A percentile compares a stretch with the other conserved stretches of the same genome.
phyloP scores from a whole-genome alignment of 768 basidiomycete genomes.

The Grammothele lineata region DNA sequence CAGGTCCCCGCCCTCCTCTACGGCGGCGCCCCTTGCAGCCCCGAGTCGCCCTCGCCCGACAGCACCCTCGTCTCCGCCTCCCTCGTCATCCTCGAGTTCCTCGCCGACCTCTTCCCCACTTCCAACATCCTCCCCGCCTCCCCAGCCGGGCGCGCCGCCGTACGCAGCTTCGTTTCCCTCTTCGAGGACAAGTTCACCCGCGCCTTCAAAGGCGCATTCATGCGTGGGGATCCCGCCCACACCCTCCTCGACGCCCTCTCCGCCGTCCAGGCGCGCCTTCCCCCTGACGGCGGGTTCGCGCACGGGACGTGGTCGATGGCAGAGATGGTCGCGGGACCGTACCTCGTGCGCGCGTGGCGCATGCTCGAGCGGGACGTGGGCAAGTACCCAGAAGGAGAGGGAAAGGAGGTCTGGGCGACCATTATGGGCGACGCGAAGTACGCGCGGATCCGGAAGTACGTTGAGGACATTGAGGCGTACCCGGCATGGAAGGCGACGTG shows the following conservation, averaged over 20 bases:
- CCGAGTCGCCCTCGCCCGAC: constrained; percentile 53
- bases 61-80: constrained; percentile 60
- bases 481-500: too few species aligned
- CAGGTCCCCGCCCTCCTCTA: constrained; percentile 56
- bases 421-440: too few species aligned
- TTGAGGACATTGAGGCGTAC: too few species aligned
- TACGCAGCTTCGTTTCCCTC: constrained; percentile 57
- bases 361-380: too few species aligned
- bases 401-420: too few species aligned
- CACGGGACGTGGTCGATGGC: too few species aligned
- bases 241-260: not conserved
- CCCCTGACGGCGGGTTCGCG: not conserved
- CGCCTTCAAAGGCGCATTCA: constrained; percentile 32
- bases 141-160: constrained; percentile 51
- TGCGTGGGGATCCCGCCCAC: not conserved
- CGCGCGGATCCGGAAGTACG: too few species aligned
- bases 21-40: constrained; percentile 50
- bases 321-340: too few species aligned
- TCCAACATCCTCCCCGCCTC: constrained; percentile 48
- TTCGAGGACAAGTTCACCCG: constrained; percentile 42
- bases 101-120: constrained; percentile 53
- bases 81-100: constrained; percentile 59
- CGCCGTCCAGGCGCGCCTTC: not conserved
- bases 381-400: too few species aligned
- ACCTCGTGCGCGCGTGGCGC: too few species aligned